Base-by-base conservation (phyloP, 1,284 basidiomycete species). In the Kwoniella shivajii region DNA sequence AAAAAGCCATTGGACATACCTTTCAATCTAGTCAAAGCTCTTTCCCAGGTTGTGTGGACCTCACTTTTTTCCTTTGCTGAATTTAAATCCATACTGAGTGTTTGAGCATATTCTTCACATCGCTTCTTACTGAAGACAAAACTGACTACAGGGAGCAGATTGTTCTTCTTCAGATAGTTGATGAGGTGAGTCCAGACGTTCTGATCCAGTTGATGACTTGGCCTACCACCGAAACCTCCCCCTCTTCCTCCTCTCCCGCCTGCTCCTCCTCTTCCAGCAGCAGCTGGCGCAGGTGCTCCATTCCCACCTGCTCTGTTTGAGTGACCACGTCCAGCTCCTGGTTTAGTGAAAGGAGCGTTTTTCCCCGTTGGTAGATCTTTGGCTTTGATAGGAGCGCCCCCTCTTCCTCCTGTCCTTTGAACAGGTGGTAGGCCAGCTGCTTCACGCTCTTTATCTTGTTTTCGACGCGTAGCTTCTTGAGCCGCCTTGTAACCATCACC, bases 371-470 rank as follows among this genome's bases (percentile, higher is more conserved):
- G 75, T 6, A 76, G 60, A 31, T 71, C 69, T 50, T 65, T 69
- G 4, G 73, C 69, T 54, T 54, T 63, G 11, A 53, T 69, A 75
- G 78, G 84, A 2, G 80, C 79, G 1, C 85, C 86, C 11, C 89
- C 90, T 33, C 90, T 84, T 3, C 88, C 89, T 33, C 91, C 92
- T 11, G 88, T 82, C 41, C 86, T 84, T 65, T 88, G 86, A 0
- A 92, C 84, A 6, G 90, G 90, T 11, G 88, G 85, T 18, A 96
- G 79, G 0, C 93, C 94, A 1, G 90, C 91, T 0, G 92, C 91
- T 78, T 98, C 93, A 45, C 95, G 84, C 73, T 98, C 95, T 77
- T 97, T 98, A 75, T 98, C 95, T 76, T 98, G 96, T 79, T 97
- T 98, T 30, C 93, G 84, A 52, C 87, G 85, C 20, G 96, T 80